Evolutionary conservation across 2,329 filamentous ascomycete genomes (phyloP).

Genomic region (Paecilomyces dactylethromorphus): DNA sequence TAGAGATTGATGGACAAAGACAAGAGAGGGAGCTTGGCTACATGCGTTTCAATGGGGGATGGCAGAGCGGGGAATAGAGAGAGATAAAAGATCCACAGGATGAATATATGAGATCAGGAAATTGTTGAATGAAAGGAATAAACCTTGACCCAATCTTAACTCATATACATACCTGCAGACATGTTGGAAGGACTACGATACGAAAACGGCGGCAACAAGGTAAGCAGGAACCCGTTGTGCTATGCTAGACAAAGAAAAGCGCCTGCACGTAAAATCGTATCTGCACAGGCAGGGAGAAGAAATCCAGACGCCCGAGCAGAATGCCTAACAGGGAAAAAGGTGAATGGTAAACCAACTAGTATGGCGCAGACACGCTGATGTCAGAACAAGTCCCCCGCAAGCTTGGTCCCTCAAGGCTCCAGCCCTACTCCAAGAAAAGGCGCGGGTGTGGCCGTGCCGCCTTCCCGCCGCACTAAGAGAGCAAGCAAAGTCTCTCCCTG

Average conservation of each 20-base stretch:
- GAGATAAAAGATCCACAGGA: not conserved
- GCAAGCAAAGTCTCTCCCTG: not conserved
- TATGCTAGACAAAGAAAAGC: not conserved
- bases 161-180: slow-evolving; percentile 4
- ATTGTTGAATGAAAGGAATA: slow-evolving; percentile 5
- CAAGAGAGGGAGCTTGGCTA: not conserved
- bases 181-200: slow-evolving; percentile 1
- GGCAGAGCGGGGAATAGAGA: not conserved
- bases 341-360: too few species aligned
- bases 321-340: too few species aligned
- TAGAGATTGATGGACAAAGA: not conserved
- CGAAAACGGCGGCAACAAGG: not conserved
- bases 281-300: too few species aligned
- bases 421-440: not conserved
- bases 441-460: not conserved
- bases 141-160: not conserved
- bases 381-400: not conserved
- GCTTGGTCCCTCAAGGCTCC: not conserved
- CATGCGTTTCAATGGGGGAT: not conserved
- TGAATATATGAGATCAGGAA: not conserved
- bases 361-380: too few species aligned
- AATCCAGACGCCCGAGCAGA: too few species aligned
- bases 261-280: too few species aligned
- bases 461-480: not conserved
- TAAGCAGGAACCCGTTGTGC: not conserved